A percentile compares a stretch with the other conserved stretches of the same genome.
These are phyloP conservation scores for Adansonia grandidieri DNA, from an alignment of 441 rosid genomes.

Conservation along the genomic window DNA sequence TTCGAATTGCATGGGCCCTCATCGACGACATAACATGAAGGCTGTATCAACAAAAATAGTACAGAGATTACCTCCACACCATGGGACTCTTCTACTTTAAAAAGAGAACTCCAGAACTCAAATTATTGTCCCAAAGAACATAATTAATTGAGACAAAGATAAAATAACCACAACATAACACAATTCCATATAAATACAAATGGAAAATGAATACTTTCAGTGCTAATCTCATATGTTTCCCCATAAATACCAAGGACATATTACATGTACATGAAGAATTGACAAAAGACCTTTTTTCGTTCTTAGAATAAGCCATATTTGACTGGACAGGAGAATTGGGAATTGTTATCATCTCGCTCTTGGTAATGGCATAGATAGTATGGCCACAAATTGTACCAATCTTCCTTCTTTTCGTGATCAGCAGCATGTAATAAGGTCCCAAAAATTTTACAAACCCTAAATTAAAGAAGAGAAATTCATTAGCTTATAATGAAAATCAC, in stretches of 20 bases:
- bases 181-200: slow-evolving; percentile 61
- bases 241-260: slow-evolving; percentile 50
- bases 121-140: slow-evolving; percentile 35
- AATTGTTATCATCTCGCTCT: slow-evolving; percentile 59
- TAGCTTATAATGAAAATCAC: slow-evolving; percentile 5
- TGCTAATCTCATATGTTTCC: slow-evolving; percentile 44
- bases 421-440: slow-evolving; percentile 78
- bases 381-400: slow-evolving; percentile 74
- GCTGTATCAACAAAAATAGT: slow-evolving; percentile 39
- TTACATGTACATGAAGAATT: slow-evolving; percentile 70
- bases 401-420: slow-evolving; percentile 69
- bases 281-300: slow-evolving; percentile 83
- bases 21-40: slow-evolving; percentile 34
- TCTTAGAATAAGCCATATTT: slow-evolving; percentile 66
- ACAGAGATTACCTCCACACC: slow-evolving; percentile 45
- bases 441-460: slow-evolving; percentile 72
- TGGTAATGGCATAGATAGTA: slow-evolving; percentile 57
- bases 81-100: slow-evolving; percentile 45
- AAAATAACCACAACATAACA: slow-evolving; percentile 34
- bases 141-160: slow-evolving; percentile 34
- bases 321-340: slow-evolving; percentile 57
- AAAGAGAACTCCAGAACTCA: slow-evolving; percentile 44
- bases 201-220: slow-evolving; percentile 31
- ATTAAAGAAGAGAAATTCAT: slow-evolving; percentile 21
- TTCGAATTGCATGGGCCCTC: slow-evolving; percentile 31